Evolutionary conservation across 768 basidiomycete genomes (phyloP), one percentile per base, ranked within the genome.

Genomic region (Agrocybe praecox): DNA sequence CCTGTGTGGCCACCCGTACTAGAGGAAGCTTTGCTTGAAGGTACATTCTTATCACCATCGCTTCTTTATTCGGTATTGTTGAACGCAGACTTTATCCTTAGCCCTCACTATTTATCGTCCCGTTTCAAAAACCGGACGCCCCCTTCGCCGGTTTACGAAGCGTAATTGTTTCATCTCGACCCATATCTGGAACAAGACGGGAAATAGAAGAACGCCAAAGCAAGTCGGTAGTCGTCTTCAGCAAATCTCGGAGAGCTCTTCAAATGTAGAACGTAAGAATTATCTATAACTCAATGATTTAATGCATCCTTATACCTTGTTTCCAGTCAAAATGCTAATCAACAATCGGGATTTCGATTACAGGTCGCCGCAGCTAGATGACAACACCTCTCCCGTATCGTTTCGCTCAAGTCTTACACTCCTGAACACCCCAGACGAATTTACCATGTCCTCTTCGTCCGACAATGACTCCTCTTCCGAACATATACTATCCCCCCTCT

Each of bases 211-310:
- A 58, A 84, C 87, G 5, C 78, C 88, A 14, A 90, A 90, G 68
- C 89, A 90, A 69, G 88, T 90, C 46, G 88, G 89, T 53, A 88
- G 85, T 65, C 85, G 89, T 49, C 76, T 90, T 44, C 89, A 90
- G 66, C 88, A 90, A 65, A 80, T 90, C 50, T 76, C 87, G 56
- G 87, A 89, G 64, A 86, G 87, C 4, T 79, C 82, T 56, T 80
- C 82, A 52, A 87, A 87, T 42, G 84, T 83, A 64, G 75, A 81
- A 65, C 72, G 88, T 89, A 63, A 71, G 85, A 52, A 14, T 26
- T 44, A 49, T 26, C 29, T 19, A 32, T 42, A n/a, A 21, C 3
- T 23, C 23, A n/a, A 24, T 14, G 45, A 24, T n/a, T 12, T 36
- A 47, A 17, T 32, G 10, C 23, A 22, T 45, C 26, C 40, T 34